Evolutionary conservation across 2,329 filamentous ascomycete genomes (phyloP).

Genomic region (Colletotrichum zoysiae): DNA sequence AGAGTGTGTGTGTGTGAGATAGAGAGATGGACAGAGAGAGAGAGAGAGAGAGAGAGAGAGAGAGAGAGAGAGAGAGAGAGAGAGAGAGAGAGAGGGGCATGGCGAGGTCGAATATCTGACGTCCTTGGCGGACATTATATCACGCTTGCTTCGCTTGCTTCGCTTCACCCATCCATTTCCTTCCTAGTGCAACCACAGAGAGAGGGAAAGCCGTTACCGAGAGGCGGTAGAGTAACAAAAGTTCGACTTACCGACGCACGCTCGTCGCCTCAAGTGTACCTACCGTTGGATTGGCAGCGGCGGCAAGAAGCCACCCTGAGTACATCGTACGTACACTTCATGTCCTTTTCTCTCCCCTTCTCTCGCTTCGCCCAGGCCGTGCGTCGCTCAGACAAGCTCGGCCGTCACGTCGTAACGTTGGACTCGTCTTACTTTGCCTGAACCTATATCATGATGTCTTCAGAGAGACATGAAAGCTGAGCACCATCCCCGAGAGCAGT

Average conservation of each 20-base stretch:
- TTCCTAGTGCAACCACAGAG: background rate
- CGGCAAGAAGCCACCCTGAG: background rate
- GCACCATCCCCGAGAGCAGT: background rate
- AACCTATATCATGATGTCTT: conserved; percentile 1
- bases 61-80: no score
- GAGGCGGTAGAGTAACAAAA: background rate
- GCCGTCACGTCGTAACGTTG: conserved; percentile 23
- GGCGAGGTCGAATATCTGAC: no score
- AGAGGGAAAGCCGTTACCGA: conserved; percentile 6
- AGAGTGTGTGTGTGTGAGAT: no score
- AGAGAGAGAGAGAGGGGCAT: background rate
- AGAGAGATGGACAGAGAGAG: no score
- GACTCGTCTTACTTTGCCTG: conserved; percentile 18
- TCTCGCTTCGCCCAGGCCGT: background rate
- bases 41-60: background rate
- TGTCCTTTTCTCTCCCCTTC: background rate
- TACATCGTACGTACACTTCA: conserved; percentile 1
- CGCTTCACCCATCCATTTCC: background rate
- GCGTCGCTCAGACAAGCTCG: conserved; percentile 22
- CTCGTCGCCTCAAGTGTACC: background rate
- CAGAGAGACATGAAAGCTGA: background rate
- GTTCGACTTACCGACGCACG: no score
- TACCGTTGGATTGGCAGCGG: background rate
- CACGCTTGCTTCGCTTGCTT: background rate
- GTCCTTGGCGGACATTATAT: background rate